Evolutionary conservation across 73 alveolate species (phyloP).

Genomic region (Paramecium biaurelia): DNA sequence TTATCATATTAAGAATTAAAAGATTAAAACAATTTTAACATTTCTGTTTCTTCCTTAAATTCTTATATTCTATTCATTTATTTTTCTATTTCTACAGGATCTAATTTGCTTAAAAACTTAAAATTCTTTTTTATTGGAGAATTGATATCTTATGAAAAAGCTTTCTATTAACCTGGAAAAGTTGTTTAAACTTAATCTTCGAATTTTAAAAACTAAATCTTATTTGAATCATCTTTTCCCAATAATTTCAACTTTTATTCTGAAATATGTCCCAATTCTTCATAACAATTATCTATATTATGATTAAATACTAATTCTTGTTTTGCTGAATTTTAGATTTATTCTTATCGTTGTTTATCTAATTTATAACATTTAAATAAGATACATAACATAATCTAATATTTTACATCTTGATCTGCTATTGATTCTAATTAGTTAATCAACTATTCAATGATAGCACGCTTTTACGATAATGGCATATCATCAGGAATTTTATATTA

Average conservation of each 20-base stretch:
- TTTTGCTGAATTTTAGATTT: background rate
- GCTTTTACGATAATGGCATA: conserved; percentile 17
- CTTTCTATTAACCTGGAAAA: conserved; percentile 3
- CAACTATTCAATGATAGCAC: background rate
- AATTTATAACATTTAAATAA: background rate
- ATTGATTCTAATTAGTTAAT: background rate
- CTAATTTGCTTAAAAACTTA: background rate
- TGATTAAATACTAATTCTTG: background rate
- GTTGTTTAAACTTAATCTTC: background rate
- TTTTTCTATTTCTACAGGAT: background rate
- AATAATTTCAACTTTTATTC: background rate
- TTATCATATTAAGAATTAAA: background rate
- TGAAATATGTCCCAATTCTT: background rate
- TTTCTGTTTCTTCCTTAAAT: background rate
- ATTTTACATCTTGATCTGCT: conserved; percentile 16
- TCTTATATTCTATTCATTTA: background rate
- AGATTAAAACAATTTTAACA: background rate
- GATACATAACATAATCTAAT: conserved; percentile 22
- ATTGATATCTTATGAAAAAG: background rate
- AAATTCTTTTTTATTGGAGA: background rate
- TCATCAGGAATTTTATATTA: background rate
- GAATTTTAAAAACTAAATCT: background rate
- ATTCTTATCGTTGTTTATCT: background rate
- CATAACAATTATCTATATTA: conserved; percentile 1
- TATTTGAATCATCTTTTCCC: background rate